phyloP scores from a whole-genome alignment of 2,329 filamentous ascomycete genomes.

The Colletotrichum spaethianum region DNA sequence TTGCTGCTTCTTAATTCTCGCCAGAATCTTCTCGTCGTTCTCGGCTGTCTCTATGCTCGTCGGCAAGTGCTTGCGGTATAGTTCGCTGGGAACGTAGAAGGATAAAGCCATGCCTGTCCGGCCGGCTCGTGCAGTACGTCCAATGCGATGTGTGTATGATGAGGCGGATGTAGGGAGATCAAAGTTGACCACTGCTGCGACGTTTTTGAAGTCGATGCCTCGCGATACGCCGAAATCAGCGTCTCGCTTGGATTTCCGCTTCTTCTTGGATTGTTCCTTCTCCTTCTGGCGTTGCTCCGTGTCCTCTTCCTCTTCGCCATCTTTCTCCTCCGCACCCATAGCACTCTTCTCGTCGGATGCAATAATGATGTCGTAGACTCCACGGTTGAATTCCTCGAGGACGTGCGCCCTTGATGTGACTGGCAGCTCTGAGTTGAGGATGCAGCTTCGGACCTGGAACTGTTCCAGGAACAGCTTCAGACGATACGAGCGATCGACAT shows the following conservation, averaged over 20 bases:
- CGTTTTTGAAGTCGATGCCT: conserved; percentile 92
- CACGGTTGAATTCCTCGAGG: conserved; percentile 97
- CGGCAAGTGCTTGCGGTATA: conserved; percentile 90
- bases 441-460: conserved; percentile 93
- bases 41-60: conserved; percentile 83
- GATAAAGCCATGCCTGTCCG: conserved; percentile 96
- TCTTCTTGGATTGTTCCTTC: conserved; percentile 57
- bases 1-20: conserved; percentile 85
- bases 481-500: conserved; percentile 90
- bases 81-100: conserved; percentile 87
- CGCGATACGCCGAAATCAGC: conserved; percentile 92
- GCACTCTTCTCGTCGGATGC: conserved; percentile 94
- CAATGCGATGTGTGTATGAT: conserved; percentile 97
- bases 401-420: conserved; percentile 95
- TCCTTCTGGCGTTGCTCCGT: conserved; percentile 59
- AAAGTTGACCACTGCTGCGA: conserved; percentile 96
- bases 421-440: conserved; percentile 94
- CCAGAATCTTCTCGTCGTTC: conserved; percentile 87
- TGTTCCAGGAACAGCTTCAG: conserved; percentile 97
- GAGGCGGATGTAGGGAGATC: conserved; percentile 90
- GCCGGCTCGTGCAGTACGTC: conserved; percentile 91
- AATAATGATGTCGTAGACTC: conserved; percentile 98
- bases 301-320: conserved; percentile 56
- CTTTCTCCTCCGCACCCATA: conserved; percentile 73
- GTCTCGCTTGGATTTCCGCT: conserved; percentile 77